A percentile compares a stretch with the other conserved stretches of the same genome.
Evolutionary conservation across 495 filamentous ascomycete genomes (phyloP).

Genomic region (Neohortaea acidophila): DNA sequence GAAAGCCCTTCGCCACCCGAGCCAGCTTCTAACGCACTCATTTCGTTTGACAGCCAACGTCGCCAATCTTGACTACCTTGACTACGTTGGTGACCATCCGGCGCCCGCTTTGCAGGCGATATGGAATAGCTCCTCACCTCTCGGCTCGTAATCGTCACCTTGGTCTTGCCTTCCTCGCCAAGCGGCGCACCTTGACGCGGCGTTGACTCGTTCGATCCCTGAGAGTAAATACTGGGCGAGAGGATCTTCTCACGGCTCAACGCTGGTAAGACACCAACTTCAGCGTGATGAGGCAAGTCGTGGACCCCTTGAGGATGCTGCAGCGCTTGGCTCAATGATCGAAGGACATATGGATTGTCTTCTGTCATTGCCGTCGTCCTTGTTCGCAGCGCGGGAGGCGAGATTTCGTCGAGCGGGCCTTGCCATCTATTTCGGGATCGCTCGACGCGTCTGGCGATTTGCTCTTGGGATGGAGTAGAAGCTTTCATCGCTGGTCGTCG

Average conservation of each 20-base stretch:
- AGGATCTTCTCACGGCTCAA: conserved; percentile 8
- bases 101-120: conserved; percentile 12
- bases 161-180: conserved; percentile 14
- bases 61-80: conserved; percentile 25
- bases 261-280: conserved; percentile 6
- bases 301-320: neutral
- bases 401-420: conserved; percentile 20
- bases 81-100: neutral
- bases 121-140: conserved; percentile 23
- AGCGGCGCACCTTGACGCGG: conserved; percentile 15
- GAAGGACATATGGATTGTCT: conserved; percentile 19
- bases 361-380: conserved; percentile 6
- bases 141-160: conserved; percentile 23
- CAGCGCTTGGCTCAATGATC: conserved; percentile 9
- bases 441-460: conserved; percentile 20
- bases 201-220: conserved; percentile 20
- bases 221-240: conserved; percentile 28
- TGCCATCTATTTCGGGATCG: conserved; percentile 23
- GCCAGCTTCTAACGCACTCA: conserved; percentile 16
- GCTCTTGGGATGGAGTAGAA: conserved; percentile 20
- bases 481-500: conserved; percentile 10
- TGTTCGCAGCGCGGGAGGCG: conserved; percentile 4
- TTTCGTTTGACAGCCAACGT: conserved; percentile 23
- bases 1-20: conserved; percentile 13
- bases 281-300: conserved; percentile 10